Evolutionary conservation across 495 filamentous ascomycete species (phyloP).

Genomic region (Parachaetomium inaequale): DNA sequence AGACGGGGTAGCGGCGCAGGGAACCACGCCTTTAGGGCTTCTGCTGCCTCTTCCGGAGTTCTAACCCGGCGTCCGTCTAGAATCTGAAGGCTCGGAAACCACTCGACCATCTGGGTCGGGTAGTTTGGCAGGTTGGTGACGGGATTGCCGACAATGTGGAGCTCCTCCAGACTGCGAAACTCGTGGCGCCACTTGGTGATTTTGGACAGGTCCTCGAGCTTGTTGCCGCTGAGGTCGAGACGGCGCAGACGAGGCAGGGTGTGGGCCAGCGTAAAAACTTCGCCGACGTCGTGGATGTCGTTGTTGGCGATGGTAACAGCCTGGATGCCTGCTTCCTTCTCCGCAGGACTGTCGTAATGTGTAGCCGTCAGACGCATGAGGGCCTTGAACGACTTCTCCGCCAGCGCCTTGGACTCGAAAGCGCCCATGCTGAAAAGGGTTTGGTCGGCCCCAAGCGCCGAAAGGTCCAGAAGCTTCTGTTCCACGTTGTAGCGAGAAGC

Average conservation of each 20-base stretch:
- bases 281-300: conserved; percentile 61
- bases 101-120: conserved; percentile 66
- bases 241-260: conserved; percentile 80
- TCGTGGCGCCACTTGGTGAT: conserved; percentile 75
- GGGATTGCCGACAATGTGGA: conserved; percentile 74
- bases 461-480: conserved; percentile 75
- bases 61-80: conserved; percentile 70
- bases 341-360: conserved; percentile 60
- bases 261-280: conserved; percentile 66
- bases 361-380: conserved; percentile 77
- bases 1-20: conserved; percentile 64
- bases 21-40: conserved; percentile 34
- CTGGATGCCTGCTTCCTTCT: conserved; percentile 67
- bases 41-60: conserved; percentile 61
- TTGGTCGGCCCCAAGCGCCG: conserved; percentile 64
- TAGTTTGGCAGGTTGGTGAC: conserved; percentile 60
- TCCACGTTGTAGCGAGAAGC: conserved; percentile 64
- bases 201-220: conserved; percentile 62
- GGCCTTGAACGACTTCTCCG: conserved; percentile 84
- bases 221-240: conserved; percentile 79
- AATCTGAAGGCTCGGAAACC: conserved; percentile 73
- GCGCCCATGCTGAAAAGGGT: conserved; percentile 67
- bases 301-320: conserved; percentile 78
- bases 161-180: conserved; percentile 70
- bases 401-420: conserved; percentile 65